These are phyloP conservation scores for Diplodia seriata DNA, from an alignment of 2,329 filamentous ascomycete genomes.

Conservation along the genomic window DNA sequence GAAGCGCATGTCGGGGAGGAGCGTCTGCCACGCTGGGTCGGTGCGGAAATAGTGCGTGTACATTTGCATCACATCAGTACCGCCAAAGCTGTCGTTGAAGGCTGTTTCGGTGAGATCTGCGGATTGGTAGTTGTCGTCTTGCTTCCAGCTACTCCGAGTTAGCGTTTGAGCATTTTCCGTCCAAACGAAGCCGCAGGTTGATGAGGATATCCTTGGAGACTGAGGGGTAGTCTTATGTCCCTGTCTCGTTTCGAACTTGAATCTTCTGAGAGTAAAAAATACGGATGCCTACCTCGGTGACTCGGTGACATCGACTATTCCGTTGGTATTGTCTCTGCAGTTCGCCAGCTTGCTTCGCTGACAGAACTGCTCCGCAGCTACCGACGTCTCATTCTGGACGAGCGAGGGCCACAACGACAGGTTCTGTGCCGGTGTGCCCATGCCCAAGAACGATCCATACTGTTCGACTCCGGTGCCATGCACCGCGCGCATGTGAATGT, in stretches of 20 bases:
- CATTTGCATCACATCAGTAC: constrained; percentile 46
- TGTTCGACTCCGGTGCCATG: constrained; percentile 49
- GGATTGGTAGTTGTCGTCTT: constrained; percentile 9
- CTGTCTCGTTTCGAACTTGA: too few relatives aligned
- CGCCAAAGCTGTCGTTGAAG: constrained; percentile 41
- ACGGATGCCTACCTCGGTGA: constrained; percentile 43
- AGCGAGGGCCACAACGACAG: constrained; percentile 54
- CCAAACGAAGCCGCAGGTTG: not conserved
- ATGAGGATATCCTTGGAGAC: not conserved
- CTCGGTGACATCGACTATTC: constrained; percentile 43
- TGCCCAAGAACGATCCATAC: constrained; percentile 55
- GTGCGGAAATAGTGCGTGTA: constrained; percentile 53
- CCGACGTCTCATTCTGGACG: constrained; percentile 51
- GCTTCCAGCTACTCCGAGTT: constrained; percentile 3
- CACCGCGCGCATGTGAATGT: constrained; percentile 54
- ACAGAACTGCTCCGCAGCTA: constrained; percentile 49
- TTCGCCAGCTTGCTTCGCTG: constrained; percentile 43
- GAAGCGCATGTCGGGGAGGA: constrained; percentile 45
- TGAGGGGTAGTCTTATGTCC: too few relatives aligned
- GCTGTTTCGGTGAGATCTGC: constrained; percentile 34
- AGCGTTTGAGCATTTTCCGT: not conserved
- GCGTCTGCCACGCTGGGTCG: constrained; percentile 47
- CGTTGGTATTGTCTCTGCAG: constrained; percentile 45
- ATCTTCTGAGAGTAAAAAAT: not conserved
- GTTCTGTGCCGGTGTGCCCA: constrained; percentile 53